Evolutionary conservation across 768 basidiomycete species (phyloP), one percentile per base, ranked within the genome.

Genomic region (Tricholoma terreum): DNA sequence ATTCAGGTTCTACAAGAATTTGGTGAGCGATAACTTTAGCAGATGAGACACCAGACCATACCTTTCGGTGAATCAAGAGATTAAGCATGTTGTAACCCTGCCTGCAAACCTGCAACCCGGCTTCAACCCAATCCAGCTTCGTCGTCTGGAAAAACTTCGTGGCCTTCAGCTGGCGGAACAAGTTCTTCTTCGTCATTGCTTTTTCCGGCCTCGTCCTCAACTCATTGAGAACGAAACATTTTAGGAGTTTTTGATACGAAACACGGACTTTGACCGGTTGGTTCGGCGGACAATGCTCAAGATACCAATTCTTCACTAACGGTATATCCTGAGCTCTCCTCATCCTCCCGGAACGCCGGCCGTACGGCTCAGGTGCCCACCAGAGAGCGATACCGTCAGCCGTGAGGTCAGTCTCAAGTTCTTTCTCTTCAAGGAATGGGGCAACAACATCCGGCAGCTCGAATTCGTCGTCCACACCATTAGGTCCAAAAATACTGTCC

Each of bases 51-150:
- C 35, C 15, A 35, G 10, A 48, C n/a, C 69, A 45, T 58, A 87
- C 89, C 84, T 99, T 99, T 72, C 97, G 94, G 75, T 99, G 97
- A 64, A 99, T 99, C 59, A 99, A 81, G 30, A 99, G 77, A 73
- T 99, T 99, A 61, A 99, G 78, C 97, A 99, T 99, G 76, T 98
- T 99, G 77, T 97, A 99, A 38, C 97, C 97, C 70, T 99, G 97
- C 62, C 97, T 80, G 77, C 96, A 98, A 53, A 99, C 96, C 73
- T 99, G 97, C 59, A 99, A 75, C 63, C 97, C 97, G 2, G 96
- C 97, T 72, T 99, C 97, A 35, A 99, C 96, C 97, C 97, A 99
- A 72, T 99, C 97, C 63, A 99, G 75, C 62, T 84, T 92, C 4
- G 97, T 99, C 12, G 92, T 93, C 79, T 98, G 97, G 87, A 99